A percentile compares a stretch with the other conserved stretches of the same genome.
Conservation (phyloP, 2,329 filamentous ascomycete species). For the Keithomyces neogunnii region DNA sequence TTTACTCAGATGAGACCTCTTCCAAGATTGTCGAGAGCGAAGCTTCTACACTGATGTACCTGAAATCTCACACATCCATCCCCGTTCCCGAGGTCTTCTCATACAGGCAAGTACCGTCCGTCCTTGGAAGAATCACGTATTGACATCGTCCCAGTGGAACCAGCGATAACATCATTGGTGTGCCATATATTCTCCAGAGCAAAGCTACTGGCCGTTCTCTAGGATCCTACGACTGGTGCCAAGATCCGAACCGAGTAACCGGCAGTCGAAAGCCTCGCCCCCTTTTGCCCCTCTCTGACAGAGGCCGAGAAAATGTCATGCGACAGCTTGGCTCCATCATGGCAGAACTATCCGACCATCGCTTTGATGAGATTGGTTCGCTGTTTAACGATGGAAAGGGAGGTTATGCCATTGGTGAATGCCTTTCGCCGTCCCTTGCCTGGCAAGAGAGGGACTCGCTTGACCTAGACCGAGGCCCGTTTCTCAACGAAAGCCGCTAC, state of each 20-base stretch:
- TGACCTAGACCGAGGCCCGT: constrained; percentile 18
- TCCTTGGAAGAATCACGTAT: too few species aligned
- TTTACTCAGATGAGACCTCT: constrained; percentile 9
- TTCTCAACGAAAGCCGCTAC: constrained; percentile 15
- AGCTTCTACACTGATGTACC: constrained; percentile 12
- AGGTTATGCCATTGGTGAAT: constrained; percentile 13
- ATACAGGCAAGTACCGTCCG: constrained; percentile 9
- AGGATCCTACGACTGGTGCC: constrained; percentile 12
- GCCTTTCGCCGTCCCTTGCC: constrained; percentile 13
- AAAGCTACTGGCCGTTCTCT: constrained; percentile 12
- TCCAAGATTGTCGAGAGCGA: constrained; percentile 13
- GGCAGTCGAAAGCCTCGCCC: constrained; percentile 4
- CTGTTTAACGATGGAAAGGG: constrained; percentile 10
- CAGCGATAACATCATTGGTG: constrained; percentile 12
- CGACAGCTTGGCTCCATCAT: constrained; percentile 12
- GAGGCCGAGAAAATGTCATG: constrained; percentile 12
- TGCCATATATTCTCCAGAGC: constrained; percentile 17
- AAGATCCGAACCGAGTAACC: neutral
- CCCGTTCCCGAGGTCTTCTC: constrained; percentile 14
- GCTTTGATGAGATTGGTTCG: constrained; percentile 16
- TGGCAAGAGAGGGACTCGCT: constrained; percentile 16
- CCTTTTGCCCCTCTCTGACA: constrained; percentile 10
- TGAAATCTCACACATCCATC: constrained; percentile 8
- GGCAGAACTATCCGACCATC: constrained; percentile 8
- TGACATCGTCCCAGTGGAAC: constrained; percentile 4